Conservation (phyloP, 257 asterid genomes). For the Solanum chiquidenum region DNA sequence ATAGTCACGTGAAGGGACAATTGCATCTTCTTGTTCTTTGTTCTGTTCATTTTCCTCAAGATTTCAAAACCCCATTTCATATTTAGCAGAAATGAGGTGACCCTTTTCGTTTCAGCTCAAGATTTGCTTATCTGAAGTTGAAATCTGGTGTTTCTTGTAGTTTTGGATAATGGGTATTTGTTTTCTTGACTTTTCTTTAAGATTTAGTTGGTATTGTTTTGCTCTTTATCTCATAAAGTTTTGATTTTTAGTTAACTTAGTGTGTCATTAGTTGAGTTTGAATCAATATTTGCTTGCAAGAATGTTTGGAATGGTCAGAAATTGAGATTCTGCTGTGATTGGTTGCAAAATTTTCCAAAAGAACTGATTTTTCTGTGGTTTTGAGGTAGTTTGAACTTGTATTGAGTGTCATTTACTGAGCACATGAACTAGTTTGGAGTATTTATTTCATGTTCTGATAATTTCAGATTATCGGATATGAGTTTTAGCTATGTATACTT, state of each 20-base stretch:
- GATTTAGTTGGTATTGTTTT: neutral
- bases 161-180: neutral
- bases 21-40: neutral
- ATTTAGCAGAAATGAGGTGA: neutral
- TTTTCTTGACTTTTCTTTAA: neutral
- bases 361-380: neutral
- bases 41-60: neutral
- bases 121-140: neutral
- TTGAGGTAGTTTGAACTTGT: neutral
- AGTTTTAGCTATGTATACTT: neutral
- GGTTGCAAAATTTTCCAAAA: neutral
- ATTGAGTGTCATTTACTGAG: neutral
- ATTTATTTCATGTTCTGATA: neutral
- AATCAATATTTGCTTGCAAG: neutral
- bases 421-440: neutral
- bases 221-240: neutral
- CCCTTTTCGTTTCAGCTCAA: neutral
- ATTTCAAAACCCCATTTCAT: neutral
- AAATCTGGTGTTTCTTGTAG: neutral
- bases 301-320: neutral
- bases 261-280: neutral
- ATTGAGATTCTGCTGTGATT: neutral
- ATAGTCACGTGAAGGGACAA: neutral
- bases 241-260: neutral
- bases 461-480: neutral